These are phyloP conservation scores for Lactifluus echinatus DNA, from an alignment of 768 basidiomycete genomes.

Conservation along the genomic window DNA sequence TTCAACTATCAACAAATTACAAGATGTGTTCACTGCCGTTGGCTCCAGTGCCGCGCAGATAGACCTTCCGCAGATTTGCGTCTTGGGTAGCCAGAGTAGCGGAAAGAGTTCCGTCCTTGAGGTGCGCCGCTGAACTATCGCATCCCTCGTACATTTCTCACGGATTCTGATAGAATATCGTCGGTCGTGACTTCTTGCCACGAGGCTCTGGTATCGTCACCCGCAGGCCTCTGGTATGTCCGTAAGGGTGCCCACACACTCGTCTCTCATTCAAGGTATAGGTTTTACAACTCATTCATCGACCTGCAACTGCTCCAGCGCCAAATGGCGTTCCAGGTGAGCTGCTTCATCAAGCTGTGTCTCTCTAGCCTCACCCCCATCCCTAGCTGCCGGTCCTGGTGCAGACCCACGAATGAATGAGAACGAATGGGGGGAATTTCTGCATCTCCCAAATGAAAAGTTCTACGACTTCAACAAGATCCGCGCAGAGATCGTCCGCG, in stretches of 20 bases:
- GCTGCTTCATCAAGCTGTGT: neutral
- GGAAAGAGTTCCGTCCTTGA: conserved; percentile 91
- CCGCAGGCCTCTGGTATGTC: conserved; percentile 80
- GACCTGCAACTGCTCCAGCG: conserved; percentile 44
- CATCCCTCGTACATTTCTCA: neutral
- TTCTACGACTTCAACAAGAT: conserved; percentile 98
- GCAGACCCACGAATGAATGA: conserved; percentile 74
- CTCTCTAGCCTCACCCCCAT: neutral
- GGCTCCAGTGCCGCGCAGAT: conserved; percentile 70
- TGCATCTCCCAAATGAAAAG: conserved; percentile 93
- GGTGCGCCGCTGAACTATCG: conserved; percentile 36
- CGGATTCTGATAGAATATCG: conserved; percentile 67
- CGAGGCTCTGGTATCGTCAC: conserved; percentile 99
- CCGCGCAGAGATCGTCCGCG: conserved; percentile 88
- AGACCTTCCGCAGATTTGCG: conserved; percentile 89
- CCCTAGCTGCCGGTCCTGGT: conserved; percentile 31
- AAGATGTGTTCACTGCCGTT: conserved; percentile 83
- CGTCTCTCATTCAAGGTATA: conserved; percentile 25
- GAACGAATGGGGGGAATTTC: conserved; percentile 98
- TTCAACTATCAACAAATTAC: conserved; percentile 75
- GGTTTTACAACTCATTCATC: conserved; percentile 93
- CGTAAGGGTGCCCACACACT: neutral
- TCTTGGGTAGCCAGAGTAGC: conserved; percentile 85
- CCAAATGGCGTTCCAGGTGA: conserved; percentile 36
- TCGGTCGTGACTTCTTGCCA: conserved; percentile 96